A percentile compares a stretch with the other conserved stretches of the same genome.
Evolutionary conservation across 169 alveolate genomes (phyloP).

Genomic region (Plasmodium vinckei): DNA sequence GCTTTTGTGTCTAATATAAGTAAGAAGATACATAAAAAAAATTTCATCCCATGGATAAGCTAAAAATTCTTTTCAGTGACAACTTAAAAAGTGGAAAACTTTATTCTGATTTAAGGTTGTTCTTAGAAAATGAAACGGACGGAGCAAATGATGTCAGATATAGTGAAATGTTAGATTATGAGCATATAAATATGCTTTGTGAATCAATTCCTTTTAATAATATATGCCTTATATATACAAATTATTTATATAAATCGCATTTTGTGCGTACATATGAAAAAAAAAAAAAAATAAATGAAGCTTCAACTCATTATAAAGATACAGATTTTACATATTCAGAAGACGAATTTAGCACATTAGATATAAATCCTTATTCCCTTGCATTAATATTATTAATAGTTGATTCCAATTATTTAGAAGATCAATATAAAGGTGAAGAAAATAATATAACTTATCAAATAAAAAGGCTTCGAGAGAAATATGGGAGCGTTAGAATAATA

Average conservation of each 20-base stretch:
- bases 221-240: conserved; percentile 57
- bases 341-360: conserved; percentile 3
- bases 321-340: not conserved
- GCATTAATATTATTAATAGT: conserved; percentile 44
- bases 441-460: conserved; percentile 28
- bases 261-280: conserved; percentile 24
- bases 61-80: conserved; percentile 49
- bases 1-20: no score
- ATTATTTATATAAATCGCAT: conserved; percentile 56
- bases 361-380: conserved; percentile 13
- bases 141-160: conserved; percentile 30
- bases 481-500: conserved; percentile 31
- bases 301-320: not conserved
- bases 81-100: conserved; percentile 30
- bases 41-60: conserved; percentile 30
- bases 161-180: conserved; percentile 34
- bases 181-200: not conserved
- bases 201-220: not conserved
- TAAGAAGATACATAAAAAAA: no score
- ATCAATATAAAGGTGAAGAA: not conserved
- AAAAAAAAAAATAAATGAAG: not conserved
- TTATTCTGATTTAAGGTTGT: not conserved
- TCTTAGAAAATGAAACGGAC: conserved; percentile 46
- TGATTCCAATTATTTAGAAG: conserved; percentile 40
- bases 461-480: conserved; percentile 36